Percentiles rank a stretch among this genome's conserved stretches.
Evolutionary conservation across 495 filamentous ascomycete genomes (phyloP).

Genomic region (Aspergillus ostianus): DNA sequence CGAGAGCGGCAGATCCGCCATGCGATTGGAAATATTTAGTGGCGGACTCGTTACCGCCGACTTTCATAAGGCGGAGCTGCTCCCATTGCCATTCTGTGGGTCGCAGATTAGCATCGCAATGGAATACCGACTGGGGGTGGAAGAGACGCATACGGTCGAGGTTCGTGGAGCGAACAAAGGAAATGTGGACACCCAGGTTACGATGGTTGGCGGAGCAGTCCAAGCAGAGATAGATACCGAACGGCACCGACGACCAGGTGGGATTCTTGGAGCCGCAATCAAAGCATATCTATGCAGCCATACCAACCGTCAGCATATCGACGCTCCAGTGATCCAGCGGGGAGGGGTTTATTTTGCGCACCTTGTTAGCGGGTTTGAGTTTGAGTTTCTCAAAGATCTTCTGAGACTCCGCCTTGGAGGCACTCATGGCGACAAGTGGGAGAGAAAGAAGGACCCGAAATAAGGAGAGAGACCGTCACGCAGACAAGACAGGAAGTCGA

Average conservation of each 20-base stretch:
- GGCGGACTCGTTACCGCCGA: conserved; percentile 95
- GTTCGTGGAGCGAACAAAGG: conserved; percentile 96
- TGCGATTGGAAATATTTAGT: conserved; percentile 97
- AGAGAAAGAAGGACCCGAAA: conserved; percentile 5
- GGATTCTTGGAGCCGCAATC: conserved; percentile 96
- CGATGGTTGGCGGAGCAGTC: conserved; percentile 94
- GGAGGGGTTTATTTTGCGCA: conserved; percentile 41
- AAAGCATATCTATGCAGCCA: conserved; percentile 74
- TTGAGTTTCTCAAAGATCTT: conserved; percentile 98
- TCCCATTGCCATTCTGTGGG: conserved; percentile 97
- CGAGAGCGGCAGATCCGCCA: conserved; percentile 87
- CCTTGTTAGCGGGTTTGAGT: conserved; percentile 90
- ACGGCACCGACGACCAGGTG: conserved; percentile 95
- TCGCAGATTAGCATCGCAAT: conserved; percentile 19
- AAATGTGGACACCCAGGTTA: conserved; percentile 91
- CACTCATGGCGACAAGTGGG: conserved; percentile 60
- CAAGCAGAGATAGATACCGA: conserved; percentile 96
- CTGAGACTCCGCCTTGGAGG: conserved; percentile 91
- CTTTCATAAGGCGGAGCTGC: conserved; percentile 96
- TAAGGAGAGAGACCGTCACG: not conserved
- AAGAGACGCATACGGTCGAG: conserved; percentile 80
- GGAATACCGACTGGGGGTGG: conserved; percentile 9
- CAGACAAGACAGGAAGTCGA: conserved; percentile 7
- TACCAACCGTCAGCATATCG: conserved; percentile 14
- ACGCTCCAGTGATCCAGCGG: conserved; percentile 17